Percentiles rank a stretch among this genome's conserved stretches.
Evolutionary conservation across 1,139 yeast genomes (phyloP).

Genomic region (Hyphopichia khmerensis): DNA sequence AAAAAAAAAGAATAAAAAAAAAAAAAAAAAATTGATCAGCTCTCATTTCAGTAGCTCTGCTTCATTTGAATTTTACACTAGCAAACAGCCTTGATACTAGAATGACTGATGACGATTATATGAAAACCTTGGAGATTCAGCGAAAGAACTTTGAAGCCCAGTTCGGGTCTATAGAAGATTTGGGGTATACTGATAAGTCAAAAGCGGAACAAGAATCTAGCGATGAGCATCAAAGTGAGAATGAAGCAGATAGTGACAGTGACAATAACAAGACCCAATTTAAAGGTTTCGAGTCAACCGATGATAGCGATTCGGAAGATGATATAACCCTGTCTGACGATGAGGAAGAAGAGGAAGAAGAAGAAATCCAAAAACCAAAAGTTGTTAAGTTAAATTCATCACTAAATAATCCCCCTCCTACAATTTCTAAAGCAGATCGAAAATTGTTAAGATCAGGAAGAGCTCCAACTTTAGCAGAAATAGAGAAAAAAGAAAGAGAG

Average conservation of each 20-base stretch:
- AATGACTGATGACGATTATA: constrained; percentile 40
- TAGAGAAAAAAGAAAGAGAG: constrained; percentile 24
- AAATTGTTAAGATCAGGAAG: constrained; percentile 38
- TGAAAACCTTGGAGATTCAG: constrained; percentile 53
- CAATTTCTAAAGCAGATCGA: constrained; percentile 27
- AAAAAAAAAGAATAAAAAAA: neutral
- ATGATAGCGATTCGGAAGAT: constrained; percentile 14
- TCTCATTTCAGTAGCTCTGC: neutral
- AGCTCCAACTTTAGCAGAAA: constrained; percentile 40
- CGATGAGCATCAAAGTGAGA: constrained; percentile 3
- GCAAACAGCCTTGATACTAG: no score
- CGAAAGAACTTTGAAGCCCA: constrained; percentile 66
- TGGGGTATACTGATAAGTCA: constrained; percentile 61
- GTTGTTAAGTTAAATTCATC: constrained; percentile 33
- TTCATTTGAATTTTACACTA: no score
- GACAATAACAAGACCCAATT: constrained; percentile 11
- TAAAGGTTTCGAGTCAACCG: constrained; percentile 7
- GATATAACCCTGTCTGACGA: constrained; percentile 8
- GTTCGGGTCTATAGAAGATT: constrained; percentile 59
- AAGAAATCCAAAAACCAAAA: constrained; percentile 30
- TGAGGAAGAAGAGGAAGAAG: constrained; percentile 20
- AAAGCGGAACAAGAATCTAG: constrained; percentile 15
- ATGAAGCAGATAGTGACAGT: constrained; percentile 7
- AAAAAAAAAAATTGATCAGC: neutral
- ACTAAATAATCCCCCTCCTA: constrained; percentile 16